phyloP scores from a whole-genome alignment of 2,329 filamentous ascomycete species.

The Colletotrichum brevisporum region DNA sequence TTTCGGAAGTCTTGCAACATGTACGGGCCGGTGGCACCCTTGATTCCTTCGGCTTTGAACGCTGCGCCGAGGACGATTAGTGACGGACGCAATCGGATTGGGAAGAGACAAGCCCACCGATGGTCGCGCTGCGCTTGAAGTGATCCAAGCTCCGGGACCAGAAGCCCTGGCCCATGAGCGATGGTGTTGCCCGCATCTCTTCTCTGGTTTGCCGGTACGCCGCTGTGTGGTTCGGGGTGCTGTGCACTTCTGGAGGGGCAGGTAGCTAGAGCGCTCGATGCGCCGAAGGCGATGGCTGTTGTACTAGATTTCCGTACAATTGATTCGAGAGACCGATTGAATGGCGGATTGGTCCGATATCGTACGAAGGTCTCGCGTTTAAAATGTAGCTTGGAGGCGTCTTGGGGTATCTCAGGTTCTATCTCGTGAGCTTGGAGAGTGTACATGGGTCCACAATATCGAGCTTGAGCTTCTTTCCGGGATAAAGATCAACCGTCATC shows the following conservation, averaged over 20 bases:
- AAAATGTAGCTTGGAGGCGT: background rate
- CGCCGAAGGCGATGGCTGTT: background rate
- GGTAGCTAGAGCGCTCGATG: conserved; percentile 3
- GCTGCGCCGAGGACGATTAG: conserved; percentile 59
- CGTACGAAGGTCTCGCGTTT: background rate
- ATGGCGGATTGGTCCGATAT: too few relatives aligned
- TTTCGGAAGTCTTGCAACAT: conserved; percentile 75
- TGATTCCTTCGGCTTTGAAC: conserved; percentile 78
- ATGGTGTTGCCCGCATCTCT: conserved; percentile 64
- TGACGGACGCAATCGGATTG: background rate
- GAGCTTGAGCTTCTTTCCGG: conserved; percentile 27
- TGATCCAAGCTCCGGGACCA: conserved; percentile 72
- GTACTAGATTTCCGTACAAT: background rate
- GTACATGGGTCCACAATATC: conserved; percentile 17
- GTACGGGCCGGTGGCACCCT: conserved; percentile 73
- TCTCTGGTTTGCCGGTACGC: background rate
- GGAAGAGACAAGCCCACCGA: conserved; percentile 58
- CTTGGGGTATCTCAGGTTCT: background rate
- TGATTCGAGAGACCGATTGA: background rate
- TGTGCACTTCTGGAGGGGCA: background rate
- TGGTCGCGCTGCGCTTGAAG: conserved; percentile 68
- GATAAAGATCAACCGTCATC: conserved; percentile 30
- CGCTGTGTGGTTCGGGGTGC: background rate
- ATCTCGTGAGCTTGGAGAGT: conserved; percentile 13
- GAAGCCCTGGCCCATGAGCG: conserved; percentile 66